phyloP scores from a whole-genome alignment of 75 land plant genomes.

The Cryptomeria japonica region DNA sequence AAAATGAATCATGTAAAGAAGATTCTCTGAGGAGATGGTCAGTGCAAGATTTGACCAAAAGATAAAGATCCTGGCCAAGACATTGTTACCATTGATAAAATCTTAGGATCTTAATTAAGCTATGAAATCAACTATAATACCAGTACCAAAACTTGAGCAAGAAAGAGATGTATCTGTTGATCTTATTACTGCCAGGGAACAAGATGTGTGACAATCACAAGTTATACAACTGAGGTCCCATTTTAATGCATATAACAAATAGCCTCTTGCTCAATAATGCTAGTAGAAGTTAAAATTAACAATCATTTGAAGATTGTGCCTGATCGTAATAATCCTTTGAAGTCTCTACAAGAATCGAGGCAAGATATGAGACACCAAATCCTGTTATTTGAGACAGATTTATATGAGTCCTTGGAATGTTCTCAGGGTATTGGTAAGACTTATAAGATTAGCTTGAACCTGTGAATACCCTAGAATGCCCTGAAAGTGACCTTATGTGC shows the following conservation, averaged over 20 bases:
- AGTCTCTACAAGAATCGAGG: not conserved
- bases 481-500: not conserved
- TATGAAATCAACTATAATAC: not conserved
- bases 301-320: not conserved
- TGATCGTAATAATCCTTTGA: not conserved
- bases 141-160: not conserved
- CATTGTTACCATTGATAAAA: not conserved
- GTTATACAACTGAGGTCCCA: not conserved
- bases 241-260: not conserved
- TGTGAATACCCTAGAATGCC: not conserved
- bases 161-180: not conserved
- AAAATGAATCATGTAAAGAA: too few species aligned
- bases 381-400: not conserved
- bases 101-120: not conserved
- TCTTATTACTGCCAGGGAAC: not conserved
- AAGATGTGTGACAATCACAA: not conserved
- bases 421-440: not conserved
- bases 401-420: not conserved
- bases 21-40: not conserved
- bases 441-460: not conserved
- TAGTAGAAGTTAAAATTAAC: not conserved
- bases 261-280: not conserved
- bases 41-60: not conserved
- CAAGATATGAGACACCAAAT: not conserved
- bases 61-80: not conserved